Evolutionary conservation across 352 stramenopile genomes (phyloP).

Genomic region (Phytophthora kernoviae): DNA sequence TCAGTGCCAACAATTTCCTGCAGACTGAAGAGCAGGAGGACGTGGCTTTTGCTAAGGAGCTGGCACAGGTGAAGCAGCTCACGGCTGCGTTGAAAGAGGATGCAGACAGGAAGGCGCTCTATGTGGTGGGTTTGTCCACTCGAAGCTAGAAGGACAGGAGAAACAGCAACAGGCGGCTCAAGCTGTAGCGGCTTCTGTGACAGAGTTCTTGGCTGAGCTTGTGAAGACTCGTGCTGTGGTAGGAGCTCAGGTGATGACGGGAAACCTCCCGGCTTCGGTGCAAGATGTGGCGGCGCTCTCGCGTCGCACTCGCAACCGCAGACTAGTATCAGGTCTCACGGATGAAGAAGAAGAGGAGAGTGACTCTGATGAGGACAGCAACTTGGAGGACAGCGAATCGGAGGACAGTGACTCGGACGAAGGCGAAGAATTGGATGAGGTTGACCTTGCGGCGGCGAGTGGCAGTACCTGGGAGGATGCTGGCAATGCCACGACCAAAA

Average conservation of each 20-base stretch:
- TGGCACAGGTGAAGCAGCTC: conserved; percentile 40
- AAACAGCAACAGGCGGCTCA: conserved; percentile 36
- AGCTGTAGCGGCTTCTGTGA: conserved; percentile 29
- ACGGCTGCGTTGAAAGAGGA: conserved; percentile 24
- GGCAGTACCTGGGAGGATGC: conserved; percentile 26
- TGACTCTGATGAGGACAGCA: conserved; percentile 11
- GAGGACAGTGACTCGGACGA: conserved; percentile 19
- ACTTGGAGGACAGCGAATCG: conserved; percentile 12
- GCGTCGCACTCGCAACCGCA: conserved; percentile 26
- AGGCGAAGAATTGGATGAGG: conserved; percentile 5
- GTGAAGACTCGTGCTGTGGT: conserved; percentile 31
- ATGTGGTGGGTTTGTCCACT: conserved; percentile 40
- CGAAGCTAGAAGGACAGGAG: conserved; percentile 14
- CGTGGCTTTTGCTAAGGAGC: conserved; percentile 33
- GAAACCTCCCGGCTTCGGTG: conserved; percentile 17
- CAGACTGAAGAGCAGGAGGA: conserved; percentile 25
- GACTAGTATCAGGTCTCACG: conserved; percentile 23
- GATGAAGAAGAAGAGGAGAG: conserved; percentile 16
- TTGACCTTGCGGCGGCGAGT: conserved; percentile 25
- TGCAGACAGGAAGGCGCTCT: conserved; percentile 31
- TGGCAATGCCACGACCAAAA: conserved; percentile 22
- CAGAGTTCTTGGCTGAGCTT: conserved; percentile 45
- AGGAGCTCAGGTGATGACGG: conserved; percentile 47
- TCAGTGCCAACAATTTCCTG: conserved; percentile 35
- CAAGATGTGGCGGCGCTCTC: conserved; percentile 31